Conservation (phyloP, 208 protist species). For the Trypanosoma avium region DNA sequence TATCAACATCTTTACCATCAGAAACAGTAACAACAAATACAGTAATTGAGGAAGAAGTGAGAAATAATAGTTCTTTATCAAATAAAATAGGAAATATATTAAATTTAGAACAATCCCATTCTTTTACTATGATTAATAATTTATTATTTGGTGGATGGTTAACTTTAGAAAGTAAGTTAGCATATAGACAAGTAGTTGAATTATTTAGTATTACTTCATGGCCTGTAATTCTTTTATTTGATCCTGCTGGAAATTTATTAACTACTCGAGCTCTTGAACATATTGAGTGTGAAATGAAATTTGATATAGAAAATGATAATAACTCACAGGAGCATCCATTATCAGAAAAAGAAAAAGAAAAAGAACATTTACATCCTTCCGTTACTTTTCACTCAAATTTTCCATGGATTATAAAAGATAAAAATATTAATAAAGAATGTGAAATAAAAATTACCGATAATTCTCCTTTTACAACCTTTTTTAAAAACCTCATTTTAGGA, state of each 20-base stretch:
- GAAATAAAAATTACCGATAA: background rate
- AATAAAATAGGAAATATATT: too few relatives aligned
- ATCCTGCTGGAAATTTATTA: conserved; percentile 52
- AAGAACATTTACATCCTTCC: background rate
- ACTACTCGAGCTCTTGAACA: conserved; percentile 43
- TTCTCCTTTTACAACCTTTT: conserved; percentile 9
- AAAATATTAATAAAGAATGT: background rate
- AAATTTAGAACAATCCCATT: background rate
- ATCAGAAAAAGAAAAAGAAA: background rate
- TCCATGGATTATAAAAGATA: conserved; percentile 6
- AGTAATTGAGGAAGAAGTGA: too few relatives aligned
- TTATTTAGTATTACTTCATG: conserved; percentile 43
- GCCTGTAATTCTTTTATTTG: conserved; percentile 65
- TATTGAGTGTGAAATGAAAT: conserved; percentile 53
- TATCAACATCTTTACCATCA: too few relatives aligned
- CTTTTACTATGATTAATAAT: conserved; percentile 7
- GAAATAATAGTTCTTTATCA: too few relatives aligned
- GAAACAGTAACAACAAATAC: too few relatives aligned
- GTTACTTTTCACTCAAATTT: conserved; percentile 5
- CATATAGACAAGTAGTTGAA: conserved; percentile 57
- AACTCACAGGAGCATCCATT: background rate
- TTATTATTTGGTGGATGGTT: conserved; percentile 73
- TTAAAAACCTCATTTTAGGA: conserved; percentile 5
- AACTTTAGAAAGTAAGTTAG: conserved; percentile 48
- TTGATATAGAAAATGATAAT: background rate